A percentile compares a stretch with the other conserved stretches of the same genome.
Conservation (phyloP, 108 stramenopile genomes). For the Chaetoceros muelleri region DNA sequence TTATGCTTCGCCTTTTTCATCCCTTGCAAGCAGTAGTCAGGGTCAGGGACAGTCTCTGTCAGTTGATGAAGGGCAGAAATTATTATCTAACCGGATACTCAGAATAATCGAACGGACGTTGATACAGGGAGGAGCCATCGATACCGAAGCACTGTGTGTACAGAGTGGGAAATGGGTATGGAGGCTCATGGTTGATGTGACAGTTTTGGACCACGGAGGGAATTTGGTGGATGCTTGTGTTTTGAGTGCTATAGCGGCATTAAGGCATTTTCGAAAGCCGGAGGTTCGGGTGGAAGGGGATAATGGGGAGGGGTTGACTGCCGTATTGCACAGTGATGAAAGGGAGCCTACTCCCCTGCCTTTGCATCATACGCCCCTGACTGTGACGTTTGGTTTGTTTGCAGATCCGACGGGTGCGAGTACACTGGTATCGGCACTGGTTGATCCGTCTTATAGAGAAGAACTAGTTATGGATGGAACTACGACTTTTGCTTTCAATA, state of each 20-base stretch:
- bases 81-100: constrained; percentile 59
- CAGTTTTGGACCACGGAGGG: constrained; percentile 75
- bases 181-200: constrained; percentile 65
- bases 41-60: constrained; percentile 14
- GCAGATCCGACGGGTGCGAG: constrained; percentile 43
- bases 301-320: constrained; percentile 11
- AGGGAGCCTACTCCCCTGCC: constrained; percentile 87
- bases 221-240: constrained; percentile 80
- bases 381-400: constrained; percentile 82
- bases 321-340: constrained; percentile 25
- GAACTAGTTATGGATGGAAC: constrained; percentile 69
- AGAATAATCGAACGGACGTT: constrained; percentile 60
- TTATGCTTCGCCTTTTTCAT: constrained; percentile 34
- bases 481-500: constrained; percentile 66
- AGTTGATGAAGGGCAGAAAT: constrained; percentile 28
- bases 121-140: constrained; percentile 64
- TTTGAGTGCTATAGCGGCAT: constrained; percentile 82
- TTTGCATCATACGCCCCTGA: constrained; percentile 87
- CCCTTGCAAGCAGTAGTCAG: constrained; percentile 30
- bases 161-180: constrained; percentile 82
- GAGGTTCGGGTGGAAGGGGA: constrained; percentile 35
- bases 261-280: constrained; percentile 84
- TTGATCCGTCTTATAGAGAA: constrained; percentile 75
- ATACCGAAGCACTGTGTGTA: constrained; percentile 86
- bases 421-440: constrained; percentile 38